Evolutionary conservation across 73 alveolate species (phyloP).

Genomic region (Durusdinium trenchii): DNA sequence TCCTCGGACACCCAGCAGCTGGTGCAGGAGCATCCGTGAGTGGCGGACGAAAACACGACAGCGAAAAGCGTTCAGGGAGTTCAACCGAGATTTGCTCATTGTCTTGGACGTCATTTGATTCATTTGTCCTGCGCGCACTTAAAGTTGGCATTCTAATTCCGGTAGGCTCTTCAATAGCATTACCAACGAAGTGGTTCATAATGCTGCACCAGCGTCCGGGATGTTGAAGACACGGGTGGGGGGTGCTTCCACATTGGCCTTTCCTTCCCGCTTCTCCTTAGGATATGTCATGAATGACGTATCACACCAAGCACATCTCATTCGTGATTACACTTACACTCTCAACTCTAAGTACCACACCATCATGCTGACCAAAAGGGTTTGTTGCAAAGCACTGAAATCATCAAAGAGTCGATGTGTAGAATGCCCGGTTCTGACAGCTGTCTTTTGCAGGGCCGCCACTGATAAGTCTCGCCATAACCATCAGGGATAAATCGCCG

Average conservation of each 20-base stretch:
- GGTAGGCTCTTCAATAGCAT: too few species aligned
- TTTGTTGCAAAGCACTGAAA: neutral
- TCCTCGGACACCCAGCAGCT: too few species aligned
- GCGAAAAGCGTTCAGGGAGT: too few species aligned
- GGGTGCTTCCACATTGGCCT: conserved; percentile 26
- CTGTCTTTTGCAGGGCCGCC: conserved; percentile 89
- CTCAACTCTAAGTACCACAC: neutral
- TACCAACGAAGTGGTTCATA: too few species aligned
- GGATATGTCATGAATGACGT: too few species aligned
- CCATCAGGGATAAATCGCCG: conserved; percentile 48
- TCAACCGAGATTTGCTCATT: too few species aligned
- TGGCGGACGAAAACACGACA: too few species aligned
- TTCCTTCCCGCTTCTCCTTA: conserved; percentile 80
- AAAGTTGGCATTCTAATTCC: too few species aligned
- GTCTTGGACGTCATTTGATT: too few species aligned
- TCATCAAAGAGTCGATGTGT: conserved; percentile 50
- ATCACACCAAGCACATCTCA: neutral
- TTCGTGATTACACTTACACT: neutral
- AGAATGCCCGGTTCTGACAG: conserved; percentile 39
- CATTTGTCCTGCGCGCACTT: too few species aligned
- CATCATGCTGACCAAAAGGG: neutral
- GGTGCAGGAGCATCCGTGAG: too few species aligned
- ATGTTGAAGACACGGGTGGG: conserved; percentile 44
- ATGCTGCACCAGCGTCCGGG: conserved; percentile 24
- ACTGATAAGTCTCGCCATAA: conserved; percentile 65